Evolutionary conservation across 1,139 yeast genomes (phyloP).

Genomic region (Saccharomycopsis phalli): DNA sequence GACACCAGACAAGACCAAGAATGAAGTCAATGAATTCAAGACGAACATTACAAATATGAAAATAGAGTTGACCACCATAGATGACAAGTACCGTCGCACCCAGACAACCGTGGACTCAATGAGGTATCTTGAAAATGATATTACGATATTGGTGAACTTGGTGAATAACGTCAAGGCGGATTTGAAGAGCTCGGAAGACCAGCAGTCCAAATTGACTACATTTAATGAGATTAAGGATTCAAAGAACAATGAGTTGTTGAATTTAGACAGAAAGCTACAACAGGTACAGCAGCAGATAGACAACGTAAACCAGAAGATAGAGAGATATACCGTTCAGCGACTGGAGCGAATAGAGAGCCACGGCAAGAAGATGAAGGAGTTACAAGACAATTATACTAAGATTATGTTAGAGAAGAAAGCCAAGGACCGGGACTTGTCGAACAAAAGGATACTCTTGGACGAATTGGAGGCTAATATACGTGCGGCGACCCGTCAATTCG

Average conservation of each 20-base stretch:
- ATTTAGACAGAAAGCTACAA: slow-evolving; percentile 41
- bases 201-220: slow-evolving; percentile 32
- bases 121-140: slow-evolving; percentile 44
- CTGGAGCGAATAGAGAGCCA: slow-evolving; percentile 38
- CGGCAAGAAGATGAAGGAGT: slow-evolving; percentile 36
- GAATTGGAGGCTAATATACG: slow-evolving; percentile 10
- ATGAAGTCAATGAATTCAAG: slow-evolving; percentile 41
- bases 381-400: slow-evolving; percentile 40
- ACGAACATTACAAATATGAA: slow-evolving; percentile 9
- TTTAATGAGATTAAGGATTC: slow-evolving; percentile 42
- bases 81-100: slow-evolving; percentile 42
- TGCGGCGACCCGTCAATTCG: slow-evolving; percentile 6
- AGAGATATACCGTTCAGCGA: slow-evolving; percentile 41
- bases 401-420: slow-evolving; percentile 43
- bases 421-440: slow-evolving; percentile 44
- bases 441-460: slow-evolving; percentile 28
- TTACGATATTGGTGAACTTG: slow-evolving; percentile 41
- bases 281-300: slow-evolving; percentile 46
- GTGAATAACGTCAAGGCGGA: slow-evolving; percentile 53
- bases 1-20: slow-evolving; percentile 44
- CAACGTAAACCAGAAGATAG: slow-evolving; percentile 45
- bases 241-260: slow-evolving; percentile 37
- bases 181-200: slow-evolving; percentile 38
- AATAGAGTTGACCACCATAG: slow-evolving; percentile 32
- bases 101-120: slow-evolving; percentile 53